These are phyloP conservation scores for Rhizopogon vesiculosus DNA, from an alignment of 768 basidiomycete genomes.

Conservation along the genomic window DNA sequence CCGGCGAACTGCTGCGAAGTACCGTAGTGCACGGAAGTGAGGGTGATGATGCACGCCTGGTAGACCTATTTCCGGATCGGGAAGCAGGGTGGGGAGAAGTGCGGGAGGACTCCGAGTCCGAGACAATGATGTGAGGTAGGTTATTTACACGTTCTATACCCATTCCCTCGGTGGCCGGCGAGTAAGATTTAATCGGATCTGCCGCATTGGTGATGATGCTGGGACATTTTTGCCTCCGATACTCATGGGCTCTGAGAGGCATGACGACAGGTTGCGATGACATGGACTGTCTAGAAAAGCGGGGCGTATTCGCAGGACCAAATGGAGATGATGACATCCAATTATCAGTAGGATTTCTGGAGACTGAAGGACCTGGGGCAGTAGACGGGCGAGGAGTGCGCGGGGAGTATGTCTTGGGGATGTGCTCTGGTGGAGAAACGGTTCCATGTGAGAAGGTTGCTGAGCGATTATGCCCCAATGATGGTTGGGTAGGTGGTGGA, in stretches of 20 bases:
- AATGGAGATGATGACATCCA: slow-evolving; percentile 25
- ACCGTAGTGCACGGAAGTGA: slow-evolving; percentile 10
- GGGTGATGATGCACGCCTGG: slow-evolving; percentile 5
- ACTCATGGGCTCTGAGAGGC: slow-evolving; percentile 26
- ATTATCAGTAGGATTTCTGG: slow-evolving; percentile 22
- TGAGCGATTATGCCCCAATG: slow-evolving; percentile 16
- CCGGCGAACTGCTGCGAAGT: slow-evolving; percentile 5
- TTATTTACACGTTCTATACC: slow-evolving; percentile 7
- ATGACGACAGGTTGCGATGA: slow-evolving; percentile 24
- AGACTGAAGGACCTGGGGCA: slow-evolving; percentile 5
- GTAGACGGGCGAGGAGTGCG: slow-evolving; percentile 3
- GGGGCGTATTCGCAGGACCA: slow-evolving; percentile 23
- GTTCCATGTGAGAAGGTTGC: slow-evolving; percentile 5
- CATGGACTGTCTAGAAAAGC: slow-evolving; percentile 25
- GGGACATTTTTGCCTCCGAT: slow-evolving; percentile 15
- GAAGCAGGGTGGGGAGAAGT: neutral
- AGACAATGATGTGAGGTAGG: neutral
- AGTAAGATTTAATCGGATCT: neutral
- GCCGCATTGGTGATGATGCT: neutral
- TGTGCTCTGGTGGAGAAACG: neutral
- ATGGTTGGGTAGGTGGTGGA: slow-evolving; percentile 17
- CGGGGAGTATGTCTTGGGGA: slow-evolving; percentile 15
- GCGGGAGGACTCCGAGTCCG: neutral
- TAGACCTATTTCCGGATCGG: neutral
- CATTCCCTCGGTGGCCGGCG: neutral